Evolutionary conservation across 257 asterid species (phyloP), one percentile per base, ranked within the genome.

Genomic region (Striga asiatica): DNA sequence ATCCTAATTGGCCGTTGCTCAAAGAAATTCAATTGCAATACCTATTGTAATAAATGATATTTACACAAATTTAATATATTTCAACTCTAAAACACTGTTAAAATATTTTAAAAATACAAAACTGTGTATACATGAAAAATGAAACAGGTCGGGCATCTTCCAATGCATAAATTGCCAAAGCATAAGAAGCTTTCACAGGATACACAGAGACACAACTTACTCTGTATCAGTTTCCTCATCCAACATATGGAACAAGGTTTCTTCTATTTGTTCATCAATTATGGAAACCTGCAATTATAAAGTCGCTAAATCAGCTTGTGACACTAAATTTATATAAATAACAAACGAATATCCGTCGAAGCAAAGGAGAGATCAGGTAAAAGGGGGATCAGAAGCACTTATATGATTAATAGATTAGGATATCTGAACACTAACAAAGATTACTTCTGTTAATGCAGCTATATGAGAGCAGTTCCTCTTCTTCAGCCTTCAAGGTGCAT

Each of bases 211-310:
- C 67, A 58, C 42, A 65, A 81, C 97, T 74, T 74, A 92, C 99
- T 84, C 97, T 8, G 82, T 50, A 77, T 88, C 94, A 61, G 99
- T 92, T 76, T 92, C 99, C 74, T 88, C 95, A 66, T 92, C 99
- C 78, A 92, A 74, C 97, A 88, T 79, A 73, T 77, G 85, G 82
- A 92, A 92, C 94, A 92, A 81, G 38, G 91, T 74, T 60, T 82
- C 95, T 73, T 88, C 99, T 24, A 92, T 88, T 71, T 81, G 84
- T 78, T 84, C 93, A 51, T 71, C 83, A 64, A 88, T 80, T 59
- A 88, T 71, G 50, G 95, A 82, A 54, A 62, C 89, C 99, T 92
- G 81, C 35, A 72, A 58, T 5, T 23, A 55, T n/a, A n/a, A n/a
- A n/a, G n/a, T n/a, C n/a, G n/a, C 32, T 18, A 53, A 45, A 70